Percentiles rank a stretch among this genome's conserved stretches.
Conservation (phyloP, 2,329 filamentous ascomycete species). For the Tympanopsis confertula region DNA sequence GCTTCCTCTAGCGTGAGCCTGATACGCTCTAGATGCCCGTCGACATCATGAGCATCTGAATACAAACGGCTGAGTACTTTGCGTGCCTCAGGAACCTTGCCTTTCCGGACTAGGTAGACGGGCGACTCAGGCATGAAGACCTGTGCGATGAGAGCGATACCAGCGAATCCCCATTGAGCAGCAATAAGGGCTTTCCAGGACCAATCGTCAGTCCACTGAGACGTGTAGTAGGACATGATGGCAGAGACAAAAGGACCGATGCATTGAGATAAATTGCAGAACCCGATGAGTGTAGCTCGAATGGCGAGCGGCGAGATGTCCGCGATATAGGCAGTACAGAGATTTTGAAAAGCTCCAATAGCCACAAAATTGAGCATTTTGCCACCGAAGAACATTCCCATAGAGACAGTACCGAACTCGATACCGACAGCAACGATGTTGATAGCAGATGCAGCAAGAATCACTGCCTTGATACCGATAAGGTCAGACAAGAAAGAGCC, state of each 20-base stretch:
- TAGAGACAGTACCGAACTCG: conserved; percentile 15
- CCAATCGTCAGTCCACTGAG: conserved; percentile 22
- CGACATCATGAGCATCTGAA: conserved; percentile 5
- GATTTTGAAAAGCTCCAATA: conserved; percentile 22
- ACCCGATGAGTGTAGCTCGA: conserved; percentile 19
- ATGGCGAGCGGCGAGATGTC: conserved; percentile 24
- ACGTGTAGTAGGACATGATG: conserved; percentile 22
- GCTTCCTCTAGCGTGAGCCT: conserved; percentile 9
- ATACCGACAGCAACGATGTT: conserved; percentile 15
- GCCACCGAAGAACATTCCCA: conserved; percentile 15
- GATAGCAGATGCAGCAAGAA: conserved; percentile 8
- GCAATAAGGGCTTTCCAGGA: conserved; percentile 26
- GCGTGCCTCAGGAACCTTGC: no score
- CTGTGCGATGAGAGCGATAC: conserved; percentile 14
- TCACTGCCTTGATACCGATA: conserved; percentile 11
- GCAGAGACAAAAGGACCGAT: conserved; percentile 24
- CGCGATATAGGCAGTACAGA: conserved; percentile 22
- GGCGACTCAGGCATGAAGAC: no score
- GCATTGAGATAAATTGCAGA: conserved; percentile 25
- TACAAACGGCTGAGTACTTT: no score
- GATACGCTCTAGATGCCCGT: conserved; percentile 9
- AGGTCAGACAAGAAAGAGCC: conserved; percentile 12
- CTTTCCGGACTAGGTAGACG: no score
- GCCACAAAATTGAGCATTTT: conserved; percentile 17
- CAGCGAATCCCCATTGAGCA: conserved; percentile 27